A percentile compares a stretch with the other conserved stretches of the same genome.
Evolutionary conservation across 2,329 filamentous ascomycete genomes (phyloP).

Genomic region (Fusarium newnesense): DNA sequence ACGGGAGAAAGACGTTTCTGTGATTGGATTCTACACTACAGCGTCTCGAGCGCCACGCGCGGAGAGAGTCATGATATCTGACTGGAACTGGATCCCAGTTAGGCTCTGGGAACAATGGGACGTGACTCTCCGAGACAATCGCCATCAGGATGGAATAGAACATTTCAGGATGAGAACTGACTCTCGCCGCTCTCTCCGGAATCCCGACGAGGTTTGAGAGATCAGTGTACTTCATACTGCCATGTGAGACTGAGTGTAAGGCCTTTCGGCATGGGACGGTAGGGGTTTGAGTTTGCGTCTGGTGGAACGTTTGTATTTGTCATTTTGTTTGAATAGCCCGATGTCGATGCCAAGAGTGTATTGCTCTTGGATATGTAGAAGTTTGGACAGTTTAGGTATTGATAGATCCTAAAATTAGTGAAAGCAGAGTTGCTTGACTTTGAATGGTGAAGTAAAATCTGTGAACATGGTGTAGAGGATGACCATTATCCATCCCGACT

Average conservation of each 20-base stretch:
- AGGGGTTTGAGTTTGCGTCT: neutral
- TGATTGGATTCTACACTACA: neutral
- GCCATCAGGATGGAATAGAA: no score
- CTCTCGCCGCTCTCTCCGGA: neutral
- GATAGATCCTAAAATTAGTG: fast-evolving
- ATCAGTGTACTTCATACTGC: neutral
- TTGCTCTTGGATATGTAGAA: neutral
- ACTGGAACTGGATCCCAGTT: neutral
- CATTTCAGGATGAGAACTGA: no score
- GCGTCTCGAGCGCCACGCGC: neutral
- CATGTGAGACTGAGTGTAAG: no score
- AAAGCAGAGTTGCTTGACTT: no score
- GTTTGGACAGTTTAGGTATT: neutral
- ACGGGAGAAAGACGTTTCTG: neutral
- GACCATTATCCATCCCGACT: no score
- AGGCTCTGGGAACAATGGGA: neutral
- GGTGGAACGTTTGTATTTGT: neutral
- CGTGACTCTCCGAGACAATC: neutral
- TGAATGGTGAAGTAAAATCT: neutral
- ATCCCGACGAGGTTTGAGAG: neutral
- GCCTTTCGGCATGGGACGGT: neutral
- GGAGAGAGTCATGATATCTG: neutral
- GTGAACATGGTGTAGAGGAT: neutral
- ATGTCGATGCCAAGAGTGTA: neutral
- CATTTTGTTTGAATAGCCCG: neutral